Evolutionary conservation across 495 filamentous ascomycete species (phyloP).

Genomic region (Cercophora newfieldiana): DNA sequence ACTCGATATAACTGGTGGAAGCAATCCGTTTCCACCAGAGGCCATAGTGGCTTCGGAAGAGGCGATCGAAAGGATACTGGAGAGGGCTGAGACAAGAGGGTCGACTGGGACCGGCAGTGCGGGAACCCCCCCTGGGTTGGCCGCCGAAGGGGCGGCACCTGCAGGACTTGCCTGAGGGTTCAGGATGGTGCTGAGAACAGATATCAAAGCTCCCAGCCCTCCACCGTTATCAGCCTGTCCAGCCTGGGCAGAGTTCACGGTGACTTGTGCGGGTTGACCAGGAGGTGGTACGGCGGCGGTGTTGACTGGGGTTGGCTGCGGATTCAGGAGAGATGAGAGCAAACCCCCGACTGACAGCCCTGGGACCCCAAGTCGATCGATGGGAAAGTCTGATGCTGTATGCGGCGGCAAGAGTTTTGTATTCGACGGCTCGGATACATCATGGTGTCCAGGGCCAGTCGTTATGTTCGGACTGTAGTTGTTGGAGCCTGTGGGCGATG

Average conservation of each 20-base stretch:
- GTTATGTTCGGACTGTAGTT: neutral
- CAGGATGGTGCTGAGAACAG: neutral
- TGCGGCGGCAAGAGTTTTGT: too few species aligned
- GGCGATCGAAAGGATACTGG: too few species aligned
- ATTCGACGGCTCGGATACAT: neutral
- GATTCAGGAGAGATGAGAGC: constrained; percentile 18
- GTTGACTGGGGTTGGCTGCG: constrained; percentile 1
- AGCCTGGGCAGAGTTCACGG: neutral
- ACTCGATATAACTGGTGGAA: neutral
- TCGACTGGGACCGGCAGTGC: neutral
- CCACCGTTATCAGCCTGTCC: neutral
- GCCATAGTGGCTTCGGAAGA: neutral
- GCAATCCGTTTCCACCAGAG: too few species aligned
- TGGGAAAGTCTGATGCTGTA: neutral
- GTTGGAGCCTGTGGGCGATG: neutral
- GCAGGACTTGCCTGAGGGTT: neutral
- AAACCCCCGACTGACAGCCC: constrained; percentile 16
- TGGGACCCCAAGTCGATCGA: constrained; percentile 14
- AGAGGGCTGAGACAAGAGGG: too few species aligned
- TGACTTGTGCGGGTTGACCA: neutral
- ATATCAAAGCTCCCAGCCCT: neutral
- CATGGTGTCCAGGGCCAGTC: neutral
- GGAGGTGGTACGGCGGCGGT: neutral
- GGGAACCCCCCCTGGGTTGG: neutral
- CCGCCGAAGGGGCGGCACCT: neutral